Conservation (phyloP, 177 flowering plant genomes). For the Vitis hybrid region DNA sequence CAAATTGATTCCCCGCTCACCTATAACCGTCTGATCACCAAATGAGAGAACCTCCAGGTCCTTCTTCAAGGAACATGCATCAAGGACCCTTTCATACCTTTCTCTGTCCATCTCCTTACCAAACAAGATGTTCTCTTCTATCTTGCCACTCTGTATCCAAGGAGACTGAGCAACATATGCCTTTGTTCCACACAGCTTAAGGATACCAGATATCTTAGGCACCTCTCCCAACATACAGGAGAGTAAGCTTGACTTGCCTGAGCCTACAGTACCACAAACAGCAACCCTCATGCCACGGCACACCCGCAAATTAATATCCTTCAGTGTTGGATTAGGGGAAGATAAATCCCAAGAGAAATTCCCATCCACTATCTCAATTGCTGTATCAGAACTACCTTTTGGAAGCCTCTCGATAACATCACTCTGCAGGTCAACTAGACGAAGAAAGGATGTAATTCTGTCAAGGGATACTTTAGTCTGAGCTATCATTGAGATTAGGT, state of each 20-base stretch:
- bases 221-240: conserved; percentile 68
- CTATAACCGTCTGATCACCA: conserved; percentile 66
- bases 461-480: conserved; percentile 55
- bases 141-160: conserved; percentile 79
- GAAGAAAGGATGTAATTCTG: conserved; percentile 52
- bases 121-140: conserved; percentile 71
- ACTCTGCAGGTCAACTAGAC: conserved; percentile 48
- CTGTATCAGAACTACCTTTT: conserved; percentile 33
- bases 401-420: conserved; percentile 50
- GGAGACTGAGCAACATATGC: conserved; percentile 79
- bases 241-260: conserved; percentile 76
- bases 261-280: conserved; percentile 77
- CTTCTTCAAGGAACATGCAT: conserved; percentile 56
- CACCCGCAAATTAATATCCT: conserved; percentile 47
- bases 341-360: conserved; percentile 64
- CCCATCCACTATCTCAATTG: conserved; percentile 50
- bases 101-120: conserved; percentile 55
- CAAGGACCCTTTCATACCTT: conserved; percentile 52
- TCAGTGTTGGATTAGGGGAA: conserved; percentile 39
- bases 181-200: conserved; percentile 56
- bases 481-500: conserved; percentile 40
- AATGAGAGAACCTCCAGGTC: conserved; percentile 55
- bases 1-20: conserved; percentile 73
- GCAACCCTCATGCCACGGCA: conserved; percentile 61
- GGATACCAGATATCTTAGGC: conserved; percentile 53